phyloP scores from a whole-genome alignment of 306 rosid genomes.

The Oemleria cerasiformis region DNA sequence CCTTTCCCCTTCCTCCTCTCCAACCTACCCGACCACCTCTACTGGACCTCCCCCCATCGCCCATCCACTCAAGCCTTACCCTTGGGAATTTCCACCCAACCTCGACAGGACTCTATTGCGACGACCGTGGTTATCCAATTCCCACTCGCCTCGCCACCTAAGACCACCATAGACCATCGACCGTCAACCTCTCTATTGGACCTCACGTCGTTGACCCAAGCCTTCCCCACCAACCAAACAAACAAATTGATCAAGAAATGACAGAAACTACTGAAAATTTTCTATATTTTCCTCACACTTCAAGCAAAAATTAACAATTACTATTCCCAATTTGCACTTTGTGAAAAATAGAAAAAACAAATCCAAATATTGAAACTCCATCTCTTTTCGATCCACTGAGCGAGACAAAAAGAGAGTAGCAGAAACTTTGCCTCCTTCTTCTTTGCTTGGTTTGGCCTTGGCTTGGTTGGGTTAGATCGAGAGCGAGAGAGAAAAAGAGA shows the following conservation, averaged over 20 bases:
- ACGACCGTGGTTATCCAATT: no score
- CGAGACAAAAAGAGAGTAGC: constrained; percentile 12
- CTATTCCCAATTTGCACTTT: neutral
- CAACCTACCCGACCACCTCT: no score
- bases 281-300: neutral
- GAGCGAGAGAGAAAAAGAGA: constrained; percentile 3
- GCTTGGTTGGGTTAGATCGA: constrained; percentile 29
- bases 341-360: neutral
- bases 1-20: no score
- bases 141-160: no score
- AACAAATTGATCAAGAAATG: neutral
- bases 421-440: constrained; percentile 11
- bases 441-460: constrained; percentile 12
- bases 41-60: no score
- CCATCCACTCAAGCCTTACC: no score
- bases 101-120: no score
- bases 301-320: neutral
- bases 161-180: no score
- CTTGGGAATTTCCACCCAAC: no score
- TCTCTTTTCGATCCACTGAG: constrained; percentile 22
- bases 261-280: neutral
- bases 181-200: no score
- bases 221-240: constrained; percentile 7
- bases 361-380: constrained; percentile 6
- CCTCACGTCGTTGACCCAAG: no score